Percentiles rank a stretch among this genome's conserved stretches.
Evolutionary conservation across 2,329 filamentous ascomycete species (phyloP).

Genomic region (Arachnopeziza araneosa): DNA sequence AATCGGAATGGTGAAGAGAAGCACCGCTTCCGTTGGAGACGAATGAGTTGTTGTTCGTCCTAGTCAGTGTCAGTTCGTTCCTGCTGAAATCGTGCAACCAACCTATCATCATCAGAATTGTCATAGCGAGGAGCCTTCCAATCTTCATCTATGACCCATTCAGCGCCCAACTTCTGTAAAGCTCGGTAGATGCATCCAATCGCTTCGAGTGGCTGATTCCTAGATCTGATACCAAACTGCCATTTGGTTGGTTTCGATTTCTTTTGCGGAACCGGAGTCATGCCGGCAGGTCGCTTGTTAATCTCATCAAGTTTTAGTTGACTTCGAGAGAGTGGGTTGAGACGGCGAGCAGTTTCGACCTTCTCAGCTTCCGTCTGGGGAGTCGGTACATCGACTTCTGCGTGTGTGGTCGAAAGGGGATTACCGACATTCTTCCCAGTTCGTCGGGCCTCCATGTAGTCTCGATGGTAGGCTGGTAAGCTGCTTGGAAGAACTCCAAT

Average conservation of each 20-base stretch:
- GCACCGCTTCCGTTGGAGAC: constrained; percentile 30
- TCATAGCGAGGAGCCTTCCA: constrained; percentile 31
- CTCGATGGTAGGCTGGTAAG: constrained; percentile 82
- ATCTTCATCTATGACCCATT: constrained; percentile 72
- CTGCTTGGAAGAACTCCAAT: constrained; percentile 90
- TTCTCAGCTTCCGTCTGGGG: constrained; percentile 65
- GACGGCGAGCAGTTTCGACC: constrained; percentile 70
- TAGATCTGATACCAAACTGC: constrained; percentile 95
- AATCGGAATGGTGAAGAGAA: constrained; percentile 33
- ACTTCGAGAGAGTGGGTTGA: constrained; percentile 79
- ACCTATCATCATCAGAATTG: constrained; percentile 31
- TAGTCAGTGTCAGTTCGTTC: constrained; percentile 12
- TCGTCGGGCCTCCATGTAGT: constrained; percentile 73
- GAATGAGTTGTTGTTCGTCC: constrained; percentile 38
- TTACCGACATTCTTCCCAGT: constrained; percentile 43
- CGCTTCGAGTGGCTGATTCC: constrained; percentile 90
- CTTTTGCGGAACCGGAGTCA: constrained; percentile 62
- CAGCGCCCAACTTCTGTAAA: constrained; percentile 77
- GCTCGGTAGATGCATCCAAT: constrained; percentile 95
- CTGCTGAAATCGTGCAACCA: constrained; percentile 22
- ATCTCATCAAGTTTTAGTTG: constrained; percentile 63
- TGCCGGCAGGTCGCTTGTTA: constrained; percentile 52
- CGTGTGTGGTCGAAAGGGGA: constrained; percentile 33
- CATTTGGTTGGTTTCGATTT: constrained; percentile 80
- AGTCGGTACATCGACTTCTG: constrained; percentile 32